A percentile compares a stretch with the other conserved stretches of the same genome.
These are phyloP conservation scores for Penicillium sp. DNA, from an alignment of 2,329 filamentous ascomycete genomes.

Conservation along the genomic window DNA sequence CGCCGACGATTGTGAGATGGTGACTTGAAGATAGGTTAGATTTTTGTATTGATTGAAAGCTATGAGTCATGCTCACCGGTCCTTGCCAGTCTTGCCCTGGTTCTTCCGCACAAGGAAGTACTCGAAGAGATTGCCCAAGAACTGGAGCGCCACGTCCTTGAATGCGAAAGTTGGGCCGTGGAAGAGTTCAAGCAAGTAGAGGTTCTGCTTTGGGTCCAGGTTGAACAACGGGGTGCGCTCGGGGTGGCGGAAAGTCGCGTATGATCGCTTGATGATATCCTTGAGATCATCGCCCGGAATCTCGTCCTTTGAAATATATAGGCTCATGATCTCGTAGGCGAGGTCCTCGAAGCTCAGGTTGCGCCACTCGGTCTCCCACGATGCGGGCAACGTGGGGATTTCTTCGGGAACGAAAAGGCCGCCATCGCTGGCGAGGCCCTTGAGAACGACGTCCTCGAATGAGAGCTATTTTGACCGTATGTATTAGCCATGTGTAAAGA, in stretches of 20 bases:
- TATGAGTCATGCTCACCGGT: constrained; percentile 40
- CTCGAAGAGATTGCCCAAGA: constrained; percentile 82
- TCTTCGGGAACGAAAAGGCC: constrained; percentile 81
- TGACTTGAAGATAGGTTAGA: constrained; percentile 45
- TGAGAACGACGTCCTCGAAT: constrained; percentile 86
- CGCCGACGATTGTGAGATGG: constrained; percentile 80
- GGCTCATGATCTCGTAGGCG: constrained; percentile 72
- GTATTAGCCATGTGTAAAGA: constrained; percentile 9
- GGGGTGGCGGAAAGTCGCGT: constrained; percentile 77
- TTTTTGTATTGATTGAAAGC: not conserved
- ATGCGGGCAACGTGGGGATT: constrained; percentile 22
- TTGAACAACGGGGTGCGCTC: constrained; percentile 75
- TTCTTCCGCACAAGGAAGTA: constrained; percentile 47
- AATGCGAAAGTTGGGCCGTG: constrained; percentile 94
- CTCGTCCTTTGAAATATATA: constrained; percentile 80
- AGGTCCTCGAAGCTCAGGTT: constrained; percentile 41
- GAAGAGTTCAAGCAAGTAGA: constrained; percentile 89
- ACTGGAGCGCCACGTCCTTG: constrained; percentile 90
- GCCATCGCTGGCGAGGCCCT: constrained; percentile 79
- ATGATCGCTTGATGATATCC: constrained; percentile 76
- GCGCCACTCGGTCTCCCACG: constrained; percentile 26
- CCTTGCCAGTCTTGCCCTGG: constrained; percentile 43
- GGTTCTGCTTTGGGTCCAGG: constrained; percentile 65
- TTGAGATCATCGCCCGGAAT: constrained; percentile 77
- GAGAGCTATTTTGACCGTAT: constrained; percentile 50